Base-by-base conservation (phyloP, 441 rosid genomes). In the Gossypium gossypioides region DNA sequence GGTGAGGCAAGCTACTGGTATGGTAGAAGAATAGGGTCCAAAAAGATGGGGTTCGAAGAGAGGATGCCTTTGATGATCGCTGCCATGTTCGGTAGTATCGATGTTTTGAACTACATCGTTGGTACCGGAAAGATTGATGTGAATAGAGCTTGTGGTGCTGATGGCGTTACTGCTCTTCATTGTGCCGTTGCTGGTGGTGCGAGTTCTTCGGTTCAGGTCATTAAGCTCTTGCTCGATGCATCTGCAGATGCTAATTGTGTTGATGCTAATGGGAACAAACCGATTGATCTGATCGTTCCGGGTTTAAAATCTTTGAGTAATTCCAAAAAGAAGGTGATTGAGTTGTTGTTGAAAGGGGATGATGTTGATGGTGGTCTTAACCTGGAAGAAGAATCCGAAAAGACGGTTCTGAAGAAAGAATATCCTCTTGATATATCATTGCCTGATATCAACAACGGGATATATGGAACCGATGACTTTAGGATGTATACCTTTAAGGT, bases 401-500 rank as follows among this genome's bases (percentile, higher is more conserved):
- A 80, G 80, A 68, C 72, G 10, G 21, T 72, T 6, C n/a, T 72
- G 83, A 91, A 85, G 87, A 89, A 87, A 76, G 95, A 89, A 65
- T 94, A 89, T 81, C 97, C 96, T 27, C 78, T 86, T 61, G 98
- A 94, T 78, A 79, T 84, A n/a, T 74, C 96, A 0, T 80, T 94
- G 37, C 98, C 97, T 1, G 98, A 94, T 76, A 94, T 91, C 19
- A 91, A 91, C 83, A 82, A 87, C 16, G 97, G 96, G 66, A 74
- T 91, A 3, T 94, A 90, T 76, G 89, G 92, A 24, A 83, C 93
- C 0, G 97, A 94, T 67, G 98, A 94, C 80, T 94, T 94, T 73
- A 85, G 97, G 76, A 94, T 94, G 98, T 94, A 71, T 71, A 81
- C 85, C 51, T 93, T 93, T 74, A 93, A 93, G 86, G 89, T 93